Conservation (phyloP, 2,329 filamentous ascomycete species). For the Nemania sp. region DNA sequence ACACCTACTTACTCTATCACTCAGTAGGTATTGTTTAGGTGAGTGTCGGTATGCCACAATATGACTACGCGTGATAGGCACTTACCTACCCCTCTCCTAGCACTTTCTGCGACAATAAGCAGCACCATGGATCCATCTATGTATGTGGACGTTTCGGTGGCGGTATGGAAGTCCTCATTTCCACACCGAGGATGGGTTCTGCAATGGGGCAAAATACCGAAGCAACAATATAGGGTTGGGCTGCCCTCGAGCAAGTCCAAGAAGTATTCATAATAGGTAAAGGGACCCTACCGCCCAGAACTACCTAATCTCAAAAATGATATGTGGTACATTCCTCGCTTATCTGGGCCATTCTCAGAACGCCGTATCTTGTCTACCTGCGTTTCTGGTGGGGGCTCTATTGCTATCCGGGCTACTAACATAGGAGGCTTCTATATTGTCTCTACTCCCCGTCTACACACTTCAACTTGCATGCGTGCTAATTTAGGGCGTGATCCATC, state of each 20-base stretch:
- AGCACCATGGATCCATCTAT: not conserved
- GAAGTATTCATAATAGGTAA: conserved; percentile 8
- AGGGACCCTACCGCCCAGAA: conserved; percentile 9
- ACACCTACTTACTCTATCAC: not conserved
- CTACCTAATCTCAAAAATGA: conserved; percentile 12
- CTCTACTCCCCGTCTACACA: conserved; percentile 54
- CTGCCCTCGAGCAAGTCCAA: conserved; percentile 11
- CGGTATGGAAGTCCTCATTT: not conserved
- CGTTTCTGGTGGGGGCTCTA: conserved; percentile 28
- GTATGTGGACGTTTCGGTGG: too few species aligned
- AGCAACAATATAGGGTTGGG: not conserved
- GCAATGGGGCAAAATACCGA: not conserved
- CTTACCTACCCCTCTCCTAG: not conserved
- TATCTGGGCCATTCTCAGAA: conserved; percentile 22
- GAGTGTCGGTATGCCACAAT: not conserved
- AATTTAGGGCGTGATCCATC: conserved; percentile 55
- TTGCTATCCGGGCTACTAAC: conserved; percentile 6
- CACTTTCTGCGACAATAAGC: not conserved
- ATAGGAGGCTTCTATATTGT: conserved; percentile 52
- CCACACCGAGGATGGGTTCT: not conserved
- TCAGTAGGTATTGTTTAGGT: not conserved
- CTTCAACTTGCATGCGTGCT: conserved; percentile 57
- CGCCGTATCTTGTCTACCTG: conserved; percentile 31
- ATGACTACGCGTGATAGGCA: not conserved
- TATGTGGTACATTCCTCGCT: conserved; percentile 23